Percentiles rank a stretch among this genome's conserved stretches.
These are phyloP conservation scores for Irpex sp. DNA, from an alignment of 1,284 basidiomycete genomes.

Conservation along the genomic window DNA sequence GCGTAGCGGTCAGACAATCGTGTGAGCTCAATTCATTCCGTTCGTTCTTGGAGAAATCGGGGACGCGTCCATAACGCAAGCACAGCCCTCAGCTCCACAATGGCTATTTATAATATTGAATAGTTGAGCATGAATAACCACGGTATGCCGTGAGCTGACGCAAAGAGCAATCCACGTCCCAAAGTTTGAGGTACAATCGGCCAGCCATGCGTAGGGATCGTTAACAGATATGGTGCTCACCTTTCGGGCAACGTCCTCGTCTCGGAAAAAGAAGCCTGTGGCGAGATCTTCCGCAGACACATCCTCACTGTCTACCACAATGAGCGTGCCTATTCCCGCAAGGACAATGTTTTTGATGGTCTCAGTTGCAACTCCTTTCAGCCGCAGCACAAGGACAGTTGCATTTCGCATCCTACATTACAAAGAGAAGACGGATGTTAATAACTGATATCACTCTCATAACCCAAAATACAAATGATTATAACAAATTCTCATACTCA, in stretches of 20 bases:
- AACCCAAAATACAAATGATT: neutral
- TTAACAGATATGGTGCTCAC: constrained; percentile 40
- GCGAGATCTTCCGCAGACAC: constrained; percentile 82
- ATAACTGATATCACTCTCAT: neutral
- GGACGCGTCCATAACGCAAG: neutral
- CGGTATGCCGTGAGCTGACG: neutral
- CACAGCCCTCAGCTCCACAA: neutral
- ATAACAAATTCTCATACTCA: neutral
- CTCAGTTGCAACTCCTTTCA: constrained; percentile 91
- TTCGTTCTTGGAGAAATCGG: neutral
- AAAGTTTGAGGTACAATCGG: neutral
- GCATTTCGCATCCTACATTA: constrained; percentile 84
- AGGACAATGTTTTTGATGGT: constrained; percentile 92
- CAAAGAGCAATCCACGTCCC: neutral
- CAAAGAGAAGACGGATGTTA: constrained; percentile 6
- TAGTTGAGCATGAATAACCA: neutral
- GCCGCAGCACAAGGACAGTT: constrained; percentile 80
- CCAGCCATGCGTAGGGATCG: neutral
- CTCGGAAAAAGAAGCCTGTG: constrained; percentile 90
- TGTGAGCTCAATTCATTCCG: neutral
- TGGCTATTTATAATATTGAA: neutral
- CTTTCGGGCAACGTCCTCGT: constrained; percentile 87
- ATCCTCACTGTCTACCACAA: constrained; percentile 61
- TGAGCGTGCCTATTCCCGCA: constrained; percentile 70
- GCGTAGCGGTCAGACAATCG: too few species aligned